Conservation (phyloP, 176 grass and related monocot species). For the Metroxylon sagu region DNA sequence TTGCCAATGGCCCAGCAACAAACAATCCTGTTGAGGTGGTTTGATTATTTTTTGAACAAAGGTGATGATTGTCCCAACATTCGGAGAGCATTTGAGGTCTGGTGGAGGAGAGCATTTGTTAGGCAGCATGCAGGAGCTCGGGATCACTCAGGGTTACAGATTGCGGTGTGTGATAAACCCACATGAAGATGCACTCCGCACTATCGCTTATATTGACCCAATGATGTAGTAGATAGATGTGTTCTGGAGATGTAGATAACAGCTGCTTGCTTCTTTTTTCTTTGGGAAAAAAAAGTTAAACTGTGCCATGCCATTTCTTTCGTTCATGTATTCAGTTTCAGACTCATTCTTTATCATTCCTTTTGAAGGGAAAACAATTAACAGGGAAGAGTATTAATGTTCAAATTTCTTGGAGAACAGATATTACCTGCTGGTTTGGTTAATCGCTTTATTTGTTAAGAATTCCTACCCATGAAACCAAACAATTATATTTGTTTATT, state of each 20-base stretch:
- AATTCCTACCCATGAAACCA: no score
- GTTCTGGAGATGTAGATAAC: not conserved
- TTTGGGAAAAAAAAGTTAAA: no score
- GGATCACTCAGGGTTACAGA: not conserved
- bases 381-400: no score
- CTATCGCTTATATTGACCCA: not conserved
- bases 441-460: no score
- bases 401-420: no score
- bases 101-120: slow-evolving; percentile 17
- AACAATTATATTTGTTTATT: no score
- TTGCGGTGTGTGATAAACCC: not conserved
- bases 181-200: not conserved
- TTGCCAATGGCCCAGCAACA: slow-evolving; percentile 14
- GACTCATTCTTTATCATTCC: no score
- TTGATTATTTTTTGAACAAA: slow-evolving; percentile 16
- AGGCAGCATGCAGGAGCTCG: not conserved
- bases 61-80: slow-evolving; percentile 19
- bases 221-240: slow-evolving; percentile 9
- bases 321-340: no score
- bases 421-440: no score
- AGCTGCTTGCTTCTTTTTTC: no score
- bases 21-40: slow-evolving; percentile 11
- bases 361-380: no score
- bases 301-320: no score
- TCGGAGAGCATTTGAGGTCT: slow-evolving; percentile 12